Conservation (phyloP, 2,329 filamentous ascomycete species). For the Xylariomycetidae sp. region DNA sequence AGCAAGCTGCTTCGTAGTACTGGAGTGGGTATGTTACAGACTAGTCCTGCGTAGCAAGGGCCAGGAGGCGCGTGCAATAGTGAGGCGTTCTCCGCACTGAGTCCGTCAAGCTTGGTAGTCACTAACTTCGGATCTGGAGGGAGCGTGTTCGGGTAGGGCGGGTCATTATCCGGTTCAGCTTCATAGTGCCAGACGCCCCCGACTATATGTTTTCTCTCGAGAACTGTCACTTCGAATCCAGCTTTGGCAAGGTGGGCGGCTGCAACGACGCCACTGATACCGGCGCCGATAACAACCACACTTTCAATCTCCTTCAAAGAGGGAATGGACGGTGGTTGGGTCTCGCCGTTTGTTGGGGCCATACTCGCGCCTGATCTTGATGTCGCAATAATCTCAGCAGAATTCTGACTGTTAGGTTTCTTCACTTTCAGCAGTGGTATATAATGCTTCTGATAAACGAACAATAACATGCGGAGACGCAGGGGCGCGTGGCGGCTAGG, state of each 20-base stretch:
- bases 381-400: too few relatives aligned
- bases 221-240: conserved; percentile 52
- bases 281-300: conserved; percentile 60
- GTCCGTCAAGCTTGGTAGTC: conserved; percentile 15
- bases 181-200: conserved; percentile 65
- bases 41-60: conserved; percentile 56
- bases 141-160: conserved; percentile 22
- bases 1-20: conserved; percentile 39
- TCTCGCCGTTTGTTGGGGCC: too few relatives aligned
- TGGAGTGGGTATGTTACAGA: conserved; percentile 70
- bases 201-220: conserved; percentile 55
- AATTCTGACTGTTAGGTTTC: too few relatives aligned
- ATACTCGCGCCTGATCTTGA: too few relatives aligned
- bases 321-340: too few relatives aligned
- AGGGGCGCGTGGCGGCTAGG: too few relatives aligned
- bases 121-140: conserved; percentile 19
- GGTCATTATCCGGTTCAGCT: conserved; percentile 41
- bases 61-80: conserved; percentile 40
- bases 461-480: too few relatives aligned
- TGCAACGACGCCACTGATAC: conserved; percentile 56
- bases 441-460: too few relatives aligned
- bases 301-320: conserved; percentile 20
- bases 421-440: too few relatives aligned
- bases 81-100: conserved; percentile 19
- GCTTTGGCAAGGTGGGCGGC: conserved; percentile 62